Percentiles rank a stretch among this genome's conserved stretches.
phyloP scores from a whole-genome alignment of 2,329 filamentous ascomycete species.

The Fusarium succisae region DNA sequence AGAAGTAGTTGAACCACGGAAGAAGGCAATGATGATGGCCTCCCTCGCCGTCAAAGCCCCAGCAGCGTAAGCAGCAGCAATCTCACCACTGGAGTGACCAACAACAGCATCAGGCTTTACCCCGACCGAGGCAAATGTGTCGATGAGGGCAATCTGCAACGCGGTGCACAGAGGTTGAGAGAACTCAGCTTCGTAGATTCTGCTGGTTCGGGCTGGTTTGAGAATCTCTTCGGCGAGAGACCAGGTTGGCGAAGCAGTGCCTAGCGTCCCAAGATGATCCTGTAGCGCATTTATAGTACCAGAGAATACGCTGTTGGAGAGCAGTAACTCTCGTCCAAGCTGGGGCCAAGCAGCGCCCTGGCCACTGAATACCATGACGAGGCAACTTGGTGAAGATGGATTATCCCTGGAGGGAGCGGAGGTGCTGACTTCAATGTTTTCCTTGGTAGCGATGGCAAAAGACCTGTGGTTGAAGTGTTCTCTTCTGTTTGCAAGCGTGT shows the following conservation, averaged over 20 bases:
- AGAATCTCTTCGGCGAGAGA: neutral
- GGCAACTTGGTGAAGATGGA: neutral
- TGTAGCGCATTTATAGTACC: conserved; percentile 15
- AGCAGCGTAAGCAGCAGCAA: conserved; percentile 55
- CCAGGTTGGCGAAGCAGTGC: neutral
- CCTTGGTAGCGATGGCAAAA: neutral
- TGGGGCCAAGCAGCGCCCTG: neutral
- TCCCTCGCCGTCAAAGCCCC: conserved; percentile 49
- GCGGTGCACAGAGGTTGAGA: conserved; percentile 55
- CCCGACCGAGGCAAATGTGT: conserved; percentile 48
- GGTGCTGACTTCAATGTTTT: neutral
- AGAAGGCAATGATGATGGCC: conserved; percentile 53
- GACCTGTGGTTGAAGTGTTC: neutral
- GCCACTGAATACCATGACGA: neutral
- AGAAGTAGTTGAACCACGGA: conserved; percentile 45
- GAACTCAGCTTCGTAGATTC: conserved; percentile 8
- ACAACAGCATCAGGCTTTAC: conserved; percentile 50
- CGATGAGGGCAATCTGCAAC: conserved; percentile 55
- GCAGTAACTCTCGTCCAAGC: conserved; percentile 17
- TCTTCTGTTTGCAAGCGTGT: neutral
- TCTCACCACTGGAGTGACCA: conserved; percentile 57
- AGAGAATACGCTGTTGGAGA: neutral
- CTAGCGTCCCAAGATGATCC: neutral
- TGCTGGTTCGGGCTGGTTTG: neutral
- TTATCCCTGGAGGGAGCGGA: neutral